These are phyloP conservation scores for Achlya hypogyna DNA, from an alignment of 352 stramenopile species.

Conservation along the genomic window DNA sequence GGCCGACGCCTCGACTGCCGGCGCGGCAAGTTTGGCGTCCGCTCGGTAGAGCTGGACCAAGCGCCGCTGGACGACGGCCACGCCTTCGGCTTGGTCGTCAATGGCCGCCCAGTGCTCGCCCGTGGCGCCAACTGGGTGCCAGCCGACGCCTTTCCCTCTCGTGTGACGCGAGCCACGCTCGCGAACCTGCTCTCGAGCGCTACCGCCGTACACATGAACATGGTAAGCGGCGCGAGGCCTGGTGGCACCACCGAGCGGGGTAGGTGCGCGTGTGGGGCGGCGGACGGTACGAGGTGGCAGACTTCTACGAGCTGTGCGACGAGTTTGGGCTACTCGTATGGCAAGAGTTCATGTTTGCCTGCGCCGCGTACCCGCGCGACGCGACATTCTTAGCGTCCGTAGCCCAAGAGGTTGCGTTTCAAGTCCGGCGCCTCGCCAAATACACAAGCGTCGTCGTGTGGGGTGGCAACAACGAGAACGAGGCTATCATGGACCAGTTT, in stretches of 20 bases:
- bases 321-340: conserved; percentile 77
- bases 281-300: conserved; percentile 73
- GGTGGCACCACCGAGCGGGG: not conserved
- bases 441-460: conserved; percentile 82
- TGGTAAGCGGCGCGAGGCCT: conserved; percentile 29
- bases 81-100: conserved; percentile 73
- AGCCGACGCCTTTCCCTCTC: conserved; percentile 61
- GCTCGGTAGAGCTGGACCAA: conserved; percentile 50
- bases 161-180: conserved; percentile 29
- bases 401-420: conserved; percentile 43
- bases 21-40: conserved; percentile 46
- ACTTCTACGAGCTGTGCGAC: conserved; percentile 77
- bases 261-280: conserved; percentile 81
- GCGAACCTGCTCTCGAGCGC: conserved; percentile 47
- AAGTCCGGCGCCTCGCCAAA: conserved; percentile 55
- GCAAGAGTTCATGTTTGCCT: conserved; percentile 89
- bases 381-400: conserved; percentile 47
- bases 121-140: conserved; percentile 80
- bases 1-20: not conserved
- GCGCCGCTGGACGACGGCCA: conserved; percentile 35
- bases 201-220: conserved; percentile 72
- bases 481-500: conserved; percentile 82
- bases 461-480: conserved; percentile 88
- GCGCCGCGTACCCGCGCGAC: conserved; percentile 74
- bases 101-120: conserved; percentile 50